These are phyloP conservation scores for Solanum paucissectum DNA, from an alignment of 257 asterid species.

Conservation along the genomic window DNA sequence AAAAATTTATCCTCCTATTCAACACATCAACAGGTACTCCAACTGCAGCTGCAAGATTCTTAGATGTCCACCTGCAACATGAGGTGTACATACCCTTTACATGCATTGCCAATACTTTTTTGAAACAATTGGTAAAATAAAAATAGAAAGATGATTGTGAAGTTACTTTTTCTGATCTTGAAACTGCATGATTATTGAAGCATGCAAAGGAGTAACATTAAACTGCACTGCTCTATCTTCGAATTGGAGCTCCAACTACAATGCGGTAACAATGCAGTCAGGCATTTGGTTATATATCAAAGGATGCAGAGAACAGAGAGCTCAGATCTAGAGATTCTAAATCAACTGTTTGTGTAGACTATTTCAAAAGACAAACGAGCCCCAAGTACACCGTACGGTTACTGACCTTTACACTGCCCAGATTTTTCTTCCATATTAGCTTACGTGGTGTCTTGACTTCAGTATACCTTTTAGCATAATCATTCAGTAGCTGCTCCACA, in stretches of 20 bases:
- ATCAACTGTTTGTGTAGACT: background rate
- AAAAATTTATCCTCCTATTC: conserved; percentile 65
- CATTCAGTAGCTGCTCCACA: conserved; percentile 61
- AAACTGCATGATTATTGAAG: conserved; percentile 82
- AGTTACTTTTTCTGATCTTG: conserved; percentile 74
- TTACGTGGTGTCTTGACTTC: conserved; percentile 96
- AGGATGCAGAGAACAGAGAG: background rate
- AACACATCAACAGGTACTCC: conserved; percentile 78
- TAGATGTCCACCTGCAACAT: conserved; percentile 67
- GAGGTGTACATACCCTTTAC: background rate
- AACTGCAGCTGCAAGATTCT: conserved; percentile 69
- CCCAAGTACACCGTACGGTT: conserved; percentile 8
- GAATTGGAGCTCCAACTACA: conserved; percentile 89
- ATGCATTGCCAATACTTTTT: background rate
- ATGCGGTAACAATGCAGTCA: conserved; percentile 2
- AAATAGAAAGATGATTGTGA: background rate
- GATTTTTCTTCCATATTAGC: conserved; percentile 92
- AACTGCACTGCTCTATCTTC: conserved; percentile 69
- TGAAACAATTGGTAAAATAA: background rate
- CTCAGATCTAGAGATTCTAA: background rate
- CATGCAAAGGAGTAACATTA: conserved; percentile 83
- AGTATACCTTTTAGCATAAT: conserved; percentile 72
- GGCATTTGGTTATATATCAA: background rate
- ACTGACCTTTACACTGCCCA: conserved; percentile 94
- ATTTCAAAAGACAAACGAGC: background rate